phyloP scores from a whole-genome alignment of 75 land plant species.

The Sequoia sempervirens region DNA sequence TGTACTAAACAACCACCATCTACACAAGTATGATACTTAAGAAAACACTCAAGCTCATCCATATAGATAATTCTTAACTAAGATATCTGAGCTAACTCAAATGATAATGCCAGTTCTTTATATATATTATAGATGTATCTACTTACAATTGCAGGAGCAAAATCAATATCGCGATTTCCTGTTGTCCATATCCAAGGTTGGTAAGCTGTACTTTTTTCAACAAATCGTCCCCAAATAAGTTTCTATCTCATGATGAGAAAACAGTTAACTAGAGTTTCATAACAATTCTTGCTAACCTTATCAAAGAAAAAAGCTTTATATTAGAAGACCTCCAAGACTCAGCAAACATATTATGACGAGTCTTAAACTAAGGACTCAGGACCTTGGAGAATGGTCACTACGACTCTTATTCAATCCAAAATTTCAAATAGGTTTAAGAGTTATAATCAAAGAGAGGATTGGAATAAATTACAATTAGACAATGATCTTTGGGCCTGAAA shows the following conservation, averaged over 20 bases:
- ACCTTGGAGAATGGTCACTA: not conserved
- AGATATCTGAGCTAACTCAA: not conserved
- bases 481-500: not conserved
- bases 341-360: not conserved
- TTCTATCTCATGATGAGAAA: not conserved
- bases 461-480: not conserved
- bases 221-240: constrained; percentile 25
- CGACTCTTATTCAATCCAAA: not conserved
- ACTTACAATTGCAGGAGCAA: constrained; percentile 39
- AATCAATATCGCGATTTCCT: constrained; percentile 42
- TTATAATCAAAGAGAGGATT: not conserved
- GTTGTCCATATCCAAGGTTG: too few species aligned
- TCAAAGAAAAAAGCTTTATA: not conserved
- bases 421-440: not conserved
- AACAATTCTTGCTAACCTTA: not conserved
- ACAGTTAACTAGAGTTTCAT: not conserved
- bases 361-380: not conserved
- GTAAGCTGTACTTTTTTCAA: too few species aligned
- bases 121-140: not conserved
- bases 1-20: too few species aligned
- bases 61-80: not conserved
- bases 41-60: too few species aligned
- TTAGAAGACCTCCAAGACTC: not conserved
- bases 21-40: too few species aligned
- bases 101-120: not conserved